Conservation (phyloP, 2,329 filamentous ascomycete genomes). For the Lecanoromycetidae sp. region DNA sequence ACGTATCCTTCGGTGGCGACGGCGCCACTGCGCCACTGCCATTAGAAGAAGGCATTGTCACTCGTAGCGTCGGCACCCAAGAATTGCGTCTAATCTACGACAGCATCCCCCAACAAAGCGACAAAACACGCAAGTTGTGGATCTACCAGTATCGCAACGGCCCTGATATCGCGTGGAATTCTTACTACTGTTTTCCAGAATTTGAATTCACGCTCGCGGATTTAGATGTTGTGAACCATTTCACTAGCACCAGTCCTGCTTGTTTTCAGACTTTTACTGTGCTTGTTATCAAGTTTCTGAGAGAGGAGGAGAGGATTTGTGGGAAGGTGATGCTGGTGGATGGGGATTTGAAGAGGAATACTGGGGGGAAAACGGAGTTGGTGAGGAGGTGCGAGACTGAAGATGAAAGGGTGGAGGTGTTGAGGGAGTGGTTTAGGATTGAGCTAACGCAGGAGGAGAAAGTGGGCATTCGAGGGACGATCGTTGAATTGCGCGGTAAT, state of each 20-base stretch:
- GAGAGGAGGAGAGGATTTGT: constrained; percentile 36
- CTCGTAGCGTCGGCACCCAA: background rate
- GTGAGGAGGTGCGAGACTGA: constrained; percentile 40
- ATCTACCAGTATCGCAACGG: background rate
- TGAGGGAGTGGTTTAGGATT: constrained; percentile 43
- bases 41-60: background rate
- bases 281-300: constrained; percentile 43
- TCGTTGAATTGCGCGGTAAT: constrained; percentile 31
- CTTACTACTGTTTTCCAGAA: background rate
- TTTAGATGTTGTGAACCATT: constrained; percentile 49
- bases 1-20: constrained; percentile 52
- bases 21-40: constrained; percentile 33
- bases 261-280: constrained; percentile 45
- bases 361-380: constrained; percentile 38
- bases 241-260: constrained; percentile 36
- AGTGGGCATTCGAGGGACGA: constrained; percentile 38
- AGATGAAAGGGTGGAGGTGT: constrained; percentile 39
- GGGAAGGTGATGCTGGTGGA: constrained; percentile 44
- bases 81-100: background rate
- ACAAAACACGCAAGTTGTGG: background rate
- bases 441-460: constrained; percentile 39
- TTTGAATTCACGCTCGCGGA: constrained; percentile 28
- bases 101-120: background rate
- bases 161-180: background rate
- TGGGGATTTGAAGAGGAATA: constrained; percentile 41